These are phyloP conservation scores for Colletotrichum echinochloae DNA, from an alignment of 2,329 filamentous ascomycete species.

Conservation along the genomic window DNA sequence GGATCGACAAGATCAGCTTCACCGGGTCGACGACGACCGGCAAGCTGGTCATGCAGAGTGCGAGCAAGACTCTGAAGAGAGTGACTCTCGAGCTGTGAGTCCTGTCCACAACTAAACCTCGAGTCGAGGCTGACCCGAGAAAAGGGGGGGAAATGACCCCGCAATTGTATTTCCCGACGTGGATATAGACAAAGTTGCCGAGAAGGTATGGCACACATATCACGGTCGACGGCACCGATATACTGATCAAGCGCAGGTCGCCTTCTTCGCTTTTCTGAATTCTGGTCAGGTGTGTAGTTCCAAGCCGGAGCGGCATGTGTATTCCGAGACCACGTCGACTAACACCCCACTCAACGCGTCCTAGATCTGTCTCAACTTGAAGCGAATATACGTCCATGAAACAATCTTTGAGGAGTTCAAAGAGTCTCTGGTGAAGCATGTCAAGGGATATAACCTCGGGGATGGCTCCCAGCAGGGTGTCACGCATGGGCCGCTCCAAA, in stretches of 20 bases:
- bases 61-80: slow-evolving; percentile 68
- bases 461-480: slow-evolving; percentile 51
- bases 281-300: slow-evolving; percentile 6
- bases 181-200: slow-evolving; percentile 55
- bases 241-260: neutral
- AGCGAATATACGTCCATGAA: slow-evolving; percentile 45
- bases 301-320: neutral
- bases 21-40: slow-evolving; percentile 71
- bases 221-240: too few relatives aligned
- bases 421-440: slow-evolving; percentile 43
- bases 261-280: slow-evolving; percentile 22
- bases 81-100: slow-evolving; percentile 67
- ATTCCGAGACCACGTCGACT: neutral
- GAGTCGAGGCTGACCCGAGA: neutral
- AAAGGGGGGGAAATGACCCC: slow-evolving; percentile 67
- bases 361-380: slow-evolving; percentile 29
- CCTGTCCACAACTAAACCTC: neutral
- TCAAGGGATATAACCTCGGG: slow-evolving; percentile 53
- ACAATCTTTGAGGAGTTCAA: slow-evolving; percentile 26
- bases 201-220: slow-evolving; percentile 46
- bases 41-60: slow-evolving; percentile 69
- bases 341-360: too few relatives aligned
- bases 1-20: slow-evolving; percentile 73
- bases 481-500: slow-evolving; percentile 69
- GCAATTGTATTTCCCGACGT: slow-evolving; percentile 69